Evolutionary conservation across 306 rosid species (phyloP).

Genomic region (Cajanus cajan): DNA sequence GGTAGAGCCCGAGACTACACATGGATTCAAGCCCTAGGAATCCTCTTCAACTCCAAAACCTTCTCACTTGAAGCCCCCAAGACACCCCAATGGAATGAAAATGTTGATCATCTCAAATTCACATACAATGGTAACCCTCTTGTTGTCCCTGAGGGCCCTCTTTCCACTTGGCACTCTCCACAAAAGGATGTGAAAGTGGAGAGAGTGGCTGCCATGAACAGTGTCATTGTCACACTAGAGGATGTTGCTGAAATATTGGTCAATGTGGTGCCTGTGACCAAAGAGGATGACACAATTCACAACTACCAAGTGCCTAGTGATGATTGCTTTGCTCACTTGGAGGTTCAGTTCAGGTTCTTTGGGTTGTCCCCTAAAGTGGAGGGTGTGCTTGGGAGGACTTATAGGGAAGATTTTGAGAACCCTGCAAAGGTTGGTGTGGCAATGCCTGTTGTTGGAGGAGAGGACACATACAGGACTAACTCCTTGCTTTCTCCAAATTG

Average conservation of each 20-base stretch:
- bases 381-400: slow-evolving; percentile 52
- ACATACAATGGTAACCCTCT: slow-evolving; percentile 29
- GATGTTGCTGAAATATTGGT: slow-evolving; percentile 45
- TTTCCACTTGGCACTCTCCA: slow-evolving; percentile 35
- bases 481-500: slow-evolving; percentile 42
- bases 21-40: slow-evolving; percentile 47
- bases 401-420: slow-evolving; percentile 40
- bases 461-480: slow-evolving; percentile 39
- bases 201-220: slow-evolving; percentile 42
- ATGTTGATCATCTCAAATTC: slow-evolving; percentile 37
- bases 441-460: slow-evolving; percentile 53
- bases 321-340: slow-evolving; percentile 53
- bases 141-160: slow-evolving; percentile 24
- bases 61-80: slow-evolving; percentile 43
- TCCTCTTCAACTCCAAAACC: slow-evolving; percentile 32
- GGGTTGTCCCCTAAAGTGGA: slow-evolving; percentile 39
- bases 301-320: slow-evolving; percentile 40
- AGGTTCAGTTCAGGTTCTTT: slow-evolving; percentile 46
- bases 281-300: slow-evolving; percentile 49
- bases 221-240: slow-evolving; percentile 23
- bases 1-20: slow-evolving; percentile 40
- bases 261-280: slow-evolving; percentile 48
- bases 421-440: slow-evolving; percentile 51
- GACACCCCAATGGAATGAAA: slow-evolving; percentile 27
- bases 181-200: slow-evolving; percentile 30